Evolutionary conservation across 306 rosid species (phyloP), one percentile per base, ranked within the genome.

Genomic region (Leucaena leucocephala): DNA sequence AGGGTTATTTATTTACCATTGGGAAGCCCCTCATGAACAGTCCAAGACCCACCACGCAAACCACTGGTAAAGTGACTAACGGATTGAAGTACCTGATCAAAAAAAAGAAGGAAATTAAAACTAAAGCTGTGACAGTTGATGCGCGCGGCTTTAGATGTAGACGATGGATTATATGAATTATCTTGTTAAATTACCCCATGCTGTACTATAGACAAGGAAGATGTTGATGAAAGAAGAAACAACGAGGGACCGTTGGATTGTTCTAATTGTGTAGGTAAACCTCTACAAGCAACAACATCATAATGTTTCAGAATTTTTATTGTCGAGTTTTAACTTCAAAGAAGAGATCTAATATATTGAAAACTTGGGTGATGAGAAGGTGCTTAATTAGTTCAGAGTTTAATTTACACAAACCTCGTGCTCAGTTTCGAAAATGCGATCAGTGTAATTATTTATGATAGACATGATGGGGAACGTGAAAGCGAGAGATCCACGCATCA

Each of bases 191-290:
- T 76, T 89, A 55, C 91, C 96, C 98, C 98, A 94, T 14, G 71
- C 49, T 83, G 61, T 86, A 72, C 97, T 89, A 84, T 71, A 94
- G 8, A 97, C 98, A 43, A 94, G 86, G 83, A 94, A 71, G 80
- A 94, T 84, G 82, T 86, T 92, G 90, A 94, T 14, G 39, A 91
- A 87, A 72, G 98, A 89, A 64, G 97, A 82, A 65, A 94, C 92
- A 22, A 94, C 90, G 46, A 94, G 80, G 19, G 97, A 94, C 19
- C 98, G 97, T 81, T 94, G 98, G 82, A 94, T 87, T 49, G 98
- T 92, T 83, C 98, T 86, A 48, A 94, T 87, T 48, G 86, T 87
- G 81, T 83, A 69, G 59, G 61, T 54, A 85, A 94, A 94, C 83
- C 97, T 92, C 98, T 94, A 82, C 90, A 90, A 83, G 38, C 71